phyloP scores from a whole-genome alignment of 192 early-diverging fungal species.

The Paraglomus occultum region DNA sequence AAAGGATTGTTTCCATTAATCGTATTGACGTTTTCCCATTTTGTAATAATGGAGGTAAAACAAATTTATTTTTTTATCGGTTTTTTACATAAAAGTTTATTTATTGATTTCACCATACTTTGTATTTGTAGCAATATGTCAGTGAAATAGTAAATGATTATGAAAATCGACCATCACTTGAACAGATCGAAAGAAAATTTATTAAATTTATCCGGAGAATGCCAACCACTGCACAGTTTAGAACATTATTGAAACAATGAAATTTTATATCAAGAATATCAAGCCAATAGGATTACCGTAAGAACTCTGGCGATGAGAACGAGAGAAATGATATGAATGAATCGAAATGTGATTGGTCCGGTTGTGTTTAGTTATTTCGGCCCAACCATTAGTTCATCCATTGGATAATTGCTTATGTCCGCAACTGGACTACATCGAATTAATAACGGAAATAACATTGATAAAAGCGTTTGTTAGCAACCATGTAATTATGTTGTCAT shows the following conservation, averaged over 20 bases:
- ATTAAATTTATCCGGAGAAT: conserved; percentile 21
- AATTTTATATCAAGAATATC: too few species aligned
- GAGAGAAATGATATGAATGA: too few species aligned
- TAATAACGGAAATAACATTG: too few species aligned
- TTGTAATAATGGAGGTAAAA: conserved; percentile 22
- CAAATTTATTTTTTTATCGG: background rate
- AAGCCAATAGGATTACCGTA: too few species aligned
- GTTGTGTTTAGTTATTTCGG: too few species aligned
- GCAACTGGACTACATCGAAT: too few species aligned
- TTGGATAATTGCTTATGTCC: too few species aligned
- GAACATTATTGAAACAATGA: background rate
- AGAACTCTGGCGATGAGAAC: too few species aligned
- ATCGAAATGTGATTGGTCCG: too few species aligned
- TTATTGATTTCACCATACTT: conserved; percentile 10
- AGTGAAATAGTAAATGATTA: conserved; percentile 26
- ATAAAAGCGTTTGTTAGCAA: too few species aligned
- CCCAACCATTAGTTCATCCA: too few species aligned
- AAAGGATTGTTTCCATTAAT: conserved; percentile 24
- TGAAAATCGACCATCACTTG: conserved; percentile 12
- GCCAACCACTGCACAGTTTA: conserved; percentile 17
- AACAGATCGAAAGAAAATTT: conserved; percentile 7
- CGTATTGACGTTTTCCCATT: conserved; percentile 24
- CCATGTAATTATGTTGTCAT: too few species aligned
- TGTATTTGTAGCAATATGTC: conserved; percentile 24
- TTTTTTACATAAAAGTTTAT: conserved; percentile 21